A percentile compares a stretch with the other conserved stretches of the same genome.
Evolutionary conservation across 192 early-diverging fungal genomes (phyloP).

Genomic region (Helicostylum pulchrum): DNA sequence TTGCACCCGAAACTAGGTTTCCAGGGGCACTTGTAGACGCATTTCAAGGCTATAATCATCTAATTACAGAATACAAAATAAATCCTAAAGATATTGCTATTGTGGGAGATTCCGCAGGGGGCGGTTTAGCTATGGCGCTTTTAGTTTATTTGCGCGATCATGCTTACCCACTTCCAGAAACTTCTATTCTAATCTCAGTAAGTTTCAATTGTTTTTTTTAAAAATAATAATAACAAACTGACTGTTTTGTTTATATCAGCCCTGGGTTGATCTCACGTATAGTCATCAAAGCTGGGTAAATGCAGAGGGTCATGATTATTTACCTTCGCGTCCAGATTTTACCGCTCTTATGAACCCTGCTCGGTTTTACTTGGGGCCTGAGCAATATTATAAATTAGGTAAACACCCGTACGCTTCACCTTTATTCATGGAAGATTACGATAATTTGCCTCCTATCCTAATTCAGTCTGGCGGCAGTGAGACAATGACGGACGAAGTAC

Average conservation of each 20-base stretch:
- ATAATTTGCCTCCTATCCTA: constrained; percentile 41
- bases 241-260: constrained; percentile 22
- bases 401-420: constrained; percentile 51
- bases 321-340: constrained; percentile 28
- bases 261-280: constrained; percentile 51
- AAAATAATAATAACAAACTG: constrained; percentile 33
- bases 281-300: constrained; percentile 43
- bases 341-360: constrained; percentile 40
- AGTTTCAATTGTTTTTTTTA: neutral
- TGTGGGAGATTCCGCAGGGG: constrained; percentile 70
- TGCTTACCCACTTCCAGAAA: constrained; percentile 40
- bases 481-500: constrained; percentile 42
- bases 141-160: constrained; percentile 57
- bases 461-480: constrained; percentile 50
- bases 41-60: constrained; percentile 18
- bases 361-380: constrained; percentile 35
- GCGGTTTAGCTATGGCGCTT: constrained; percentile 54
- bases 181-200: constrained; percentile 55
- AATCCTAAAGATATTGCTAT: constrained; percentile 54
- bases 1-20: neutral
- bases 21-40: constrained; percentile 4
- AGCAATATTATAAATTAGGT: constrained; percentile 30
- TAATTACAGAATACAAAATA: constrained; percentile 49
- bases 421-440: constrained; percentile 34
- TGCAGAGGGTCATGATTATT: constrained; percentile 30